phyloP scores from a whole-genome alignment of 225 moss, liverwort and hornwort species.

The Physcomitrellopsis africana region DNA sequence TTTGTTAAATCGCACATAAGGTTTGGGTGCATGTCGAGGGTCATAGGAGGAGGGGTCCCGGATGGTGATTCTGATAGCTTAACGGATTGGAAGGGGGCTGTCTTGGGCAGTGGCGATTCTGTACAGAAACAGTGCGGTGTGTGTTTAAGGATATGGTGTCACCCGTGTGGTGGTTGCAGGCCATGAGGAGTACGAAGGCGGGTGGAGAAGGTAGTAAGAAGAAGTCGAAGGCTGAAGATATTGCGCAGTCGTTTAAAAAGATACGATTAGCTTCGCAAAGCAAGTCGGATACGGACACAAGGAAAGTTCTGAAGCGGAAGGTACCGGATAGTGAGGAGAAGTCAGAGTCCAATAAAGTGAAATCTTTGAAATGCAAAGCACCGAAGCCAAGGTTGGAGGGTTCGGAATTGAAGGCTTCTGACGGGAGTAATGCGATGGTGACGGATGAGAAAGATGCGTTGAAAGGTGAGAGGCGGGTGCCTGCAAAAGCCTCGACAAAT shows the following conservation, averaged over 20 bases:
- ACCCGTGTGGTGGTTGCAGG: constrained; percentile 43
- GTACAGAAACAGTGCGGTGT: too few species aligned
- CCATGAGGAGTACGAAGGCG: constrained; percentile 44
- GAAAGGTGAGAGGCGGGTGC: constrained; percentile 19
- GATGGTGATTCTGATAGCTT: too few species aligned
- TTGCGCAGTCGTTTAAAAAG: constrained; percentile 79
- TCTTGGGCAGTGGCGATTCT: too few species aligned
- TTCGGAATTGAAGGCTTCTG: constrained; percentile 23
- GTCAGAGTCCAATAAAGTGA: constrained; percentile 18
- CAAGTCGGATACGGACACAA: constrained; percentile 30
- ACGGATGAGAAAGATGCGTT: constrained; percentile 21
- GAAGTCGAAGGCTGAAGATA: constrained; percentile 78
- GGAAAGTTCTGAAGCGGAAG: constrained; percentile 47
- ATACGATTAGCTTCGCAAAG: constrained; percentile 43
- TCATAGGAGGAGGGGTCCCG: too few species aligned
- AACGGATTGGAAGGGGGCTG: too few species aligned
- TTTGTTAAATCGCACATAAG: too few species aligned
- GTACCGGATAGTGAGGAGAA: constrained; percentile 36
- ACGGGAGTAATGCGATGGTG: constrained; percentile 16
- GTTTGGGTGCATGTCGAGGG: too few species aligned
- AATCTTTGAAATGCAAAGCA: constrained; percentile 29
- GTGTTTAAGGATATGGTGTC: too few species aligned
- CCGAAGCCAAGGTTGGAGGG: constrained; percentile 26
- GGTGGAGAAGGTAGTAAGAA: constrained; percentile 56
- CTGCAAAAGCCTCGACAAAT: constrained; percentile 27